Percentiles rank a stretch among this genome's conserved stretches.
phyloP scores from a whole-genome alignment of 331 rosid genomes.

The Quercus lobata region DNA sequence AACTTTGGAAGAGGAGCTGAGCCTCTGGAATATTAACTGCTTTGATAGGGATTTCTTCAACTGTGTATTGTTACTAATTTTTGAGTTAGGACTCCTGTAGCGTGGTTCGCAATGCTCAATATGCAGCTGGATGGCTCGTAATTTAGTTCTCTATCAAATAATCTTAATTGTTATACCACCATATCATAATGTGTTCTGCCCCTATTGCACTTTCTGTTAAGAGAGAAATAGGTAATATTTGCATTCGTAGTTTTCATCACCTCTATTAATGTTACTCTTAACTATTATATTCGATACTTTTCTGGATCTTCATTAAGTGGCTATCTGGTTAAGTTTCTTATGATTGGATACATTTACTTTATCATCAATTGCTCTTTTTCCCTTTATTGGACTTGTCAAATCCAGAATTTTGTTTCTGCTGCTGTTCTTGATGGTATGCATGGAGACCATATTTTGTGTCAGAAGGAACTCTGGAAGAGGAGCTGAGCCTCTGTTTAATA shows the following conservation, averaged over 20 bases:
- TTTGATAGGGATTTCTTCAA: not conserved
- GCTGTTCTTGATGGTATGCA: conserved; percentile 14
- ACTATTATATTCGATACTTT: not conserved
- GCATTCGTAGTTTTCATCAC: not conserved
- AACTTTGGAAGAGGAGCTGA: conserved; percentile 8
- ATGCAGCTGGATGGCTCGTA: conserved; percentile 2
- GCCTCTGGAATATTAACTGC: not conserved
- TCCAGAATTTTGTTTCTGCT: conserved; percentile 4
- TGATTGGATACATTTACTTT: conserved; percentile 2
- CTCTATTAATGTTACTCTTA: no score
- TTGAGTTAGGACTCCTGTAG: conserved; percentile 1
- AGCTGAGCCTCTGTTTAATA: not conserved
- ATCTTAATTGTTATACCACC: not conserved
- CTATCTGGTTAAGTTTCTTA: not conserved
- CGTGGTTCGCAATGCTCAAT: not conserved
- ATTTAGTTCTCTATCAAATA: not conserved
- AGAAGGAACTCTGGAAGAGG: conserved; percentile 8
- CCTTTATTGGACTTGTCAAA: not conserved
- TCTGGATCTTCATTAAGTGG: not conserved
- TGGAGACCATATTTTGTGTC: not conserved
- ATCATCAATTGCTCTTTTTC: not conserved
- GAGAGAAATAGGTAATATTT: not conserved
- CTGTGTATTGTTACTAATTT: conserved; percentile 1
- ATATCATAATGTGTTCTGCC: not conserved
- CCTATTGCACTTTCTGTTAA: not conserved